Conservation (phyloP, 2,329 filamentous ascomycete genomes). For the Tolypocladium endophyticum region DNA sequence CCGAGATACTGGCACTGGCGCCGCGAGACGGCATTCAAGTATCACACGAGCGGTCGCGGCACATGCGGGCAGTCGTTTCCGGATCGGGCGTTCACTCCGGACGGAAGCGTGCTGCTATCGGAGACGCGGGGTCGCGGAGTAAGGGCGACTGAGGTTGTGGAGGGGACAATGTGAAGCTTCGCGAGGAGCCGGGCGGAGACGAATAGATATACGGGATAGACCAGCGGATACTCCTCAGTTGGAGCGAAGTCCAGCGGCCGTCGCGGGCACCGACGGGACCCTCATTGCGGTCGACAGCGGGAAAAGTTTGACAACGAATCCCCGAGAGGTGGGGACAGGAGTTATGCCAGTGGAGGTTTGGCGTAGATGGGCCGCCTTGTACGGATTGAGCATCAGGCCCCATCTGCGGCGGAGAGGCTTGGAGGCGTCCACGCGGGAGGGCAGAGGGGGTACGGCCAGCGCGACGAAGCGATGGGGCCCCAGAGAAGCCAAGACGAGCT, state of each 20-base stretch:
- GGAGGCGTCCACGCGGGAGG: not conserved
- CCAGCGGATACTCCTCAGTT: not conserved
- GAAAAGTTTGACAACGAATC: not conserved
- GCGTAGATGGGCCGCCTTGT: not conserved
- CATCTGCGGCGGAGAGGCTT: not conserved
- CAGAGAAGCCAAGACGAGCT: not conserved
- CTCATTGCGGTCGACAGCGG: not conserved
- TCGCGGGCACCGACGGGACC: not conserved
- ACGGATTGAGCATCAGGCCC: not conserved
- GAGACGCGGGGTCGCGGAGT: not conserved
- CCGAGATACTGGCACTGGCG: not conserved
- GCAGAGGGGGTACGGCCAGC: not conserved
- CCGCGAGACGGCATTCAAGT: not conserved
- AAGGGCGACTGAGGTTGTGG: not conserved
- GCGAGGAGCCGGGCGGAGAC: not conserved
- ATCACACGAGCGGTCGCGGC: not conserved
- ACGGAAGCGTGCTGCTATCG: not conserved
- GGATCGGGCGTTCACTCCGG: not conserved
- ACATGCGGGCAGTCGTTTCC: not conserved
- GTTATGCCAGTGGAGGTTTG: not conserved
- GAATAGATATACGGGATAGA: not conserved
- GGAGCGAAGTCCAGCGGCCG: not conserved
- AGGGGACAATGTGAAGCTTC: not conserved
- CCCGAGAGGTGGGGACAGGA: not conserved
- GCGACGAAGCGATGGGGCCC: not conserved